These are phyloP conservation scores for Trapa incisa DNA, from an alignment of 345 rosid genomes.

Conservation along the genomic window DNA sequence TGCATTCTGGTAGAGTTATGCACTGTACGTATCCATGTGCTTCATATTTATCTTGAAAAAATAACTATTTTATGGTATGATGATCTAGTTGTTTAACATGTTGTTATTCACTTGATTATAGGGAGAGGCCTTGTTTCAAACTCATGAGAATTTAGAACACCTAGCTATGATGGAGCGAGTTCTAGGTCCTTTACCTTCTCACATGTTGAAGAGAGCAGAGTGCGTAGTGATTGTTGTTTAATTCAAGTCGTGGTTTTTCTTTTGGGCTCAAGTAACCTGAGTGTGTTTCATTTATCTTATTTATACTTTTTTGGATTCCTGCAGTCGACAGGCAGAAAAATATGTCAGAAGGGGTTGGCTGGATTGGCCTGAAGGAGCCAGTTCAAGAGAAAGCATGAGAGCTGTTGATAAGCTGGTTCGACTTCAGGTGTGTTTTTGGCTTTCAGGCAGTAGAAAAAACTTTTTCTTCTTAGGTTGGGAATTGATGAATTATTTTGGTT, in stretches of 20 bases:
- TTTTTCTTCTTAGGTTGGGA: not conserved
- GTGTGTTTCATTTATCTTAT: not conserved
- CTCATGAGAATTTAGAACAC: constrained; percentile 85
- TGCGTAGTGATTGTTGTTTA: constrained; percentile 17
- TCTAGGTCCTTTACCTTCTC: constrained; percentile 60
- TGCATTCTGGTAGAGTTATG: constrained; percentile 74
- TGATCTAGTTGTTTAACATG: not conserved
- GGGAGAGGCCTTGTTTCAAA: constrained; percentile 94
- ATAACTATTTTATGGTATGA: not conserved
- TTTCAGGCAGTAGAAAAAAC: not conserved
- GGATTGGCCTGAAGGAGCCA: constrained; percentile 86
- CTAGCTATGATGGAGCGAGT: constrained; percentile 93
- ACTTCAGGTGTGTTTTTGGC: constrained; percentile 43
- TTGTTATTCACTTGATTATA: constrained; percentile 6
- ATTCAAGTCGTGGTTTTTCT: not conserved
- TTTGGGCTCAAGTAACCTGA: not conserved
- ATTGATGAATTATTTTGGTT: no score
- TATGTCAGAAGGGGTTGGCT: constrained; percentile 69
- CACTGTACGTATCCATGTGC: constrained; percentile 36
- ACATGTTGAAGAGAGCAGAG: constrained; percentile 68
- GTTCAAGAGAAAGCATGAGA: constrained; percentile 69
- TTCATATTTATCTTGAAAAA: not conserved
- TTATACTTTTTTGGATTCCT: constrained; percentile 5
- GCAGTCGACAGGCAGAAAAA: constrained; percentile 69
- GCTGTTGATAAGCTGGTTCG: constrained; percentile 65